Base-by-base conservation (phyloP, 805 yeast species). In the Nakazawaea wickerhamii region DNA sequence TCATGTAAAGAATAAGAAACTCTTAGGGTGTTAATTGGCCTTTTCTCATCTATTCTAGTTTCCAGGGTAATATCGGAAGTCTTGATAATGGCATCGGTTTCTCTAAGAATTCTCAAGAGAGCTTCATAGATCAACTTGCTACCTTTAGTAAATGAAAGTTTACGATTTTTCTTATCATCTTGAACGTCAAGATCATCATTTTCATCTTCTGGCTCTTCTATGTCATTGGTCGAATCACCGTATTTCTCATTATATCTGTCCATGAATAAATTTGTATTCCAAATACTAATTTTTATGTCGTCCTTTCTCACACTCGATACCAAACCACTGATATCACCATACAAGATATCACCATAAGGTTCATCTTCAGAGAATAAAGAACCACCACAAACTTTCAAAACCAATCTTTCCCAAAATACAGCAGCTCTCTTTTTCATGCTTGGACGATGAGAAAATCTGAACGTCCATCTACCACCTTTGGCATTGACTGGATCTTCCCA, bases 401-500 rank as follows among this genome's bases (percentile, higher is more conserved):
- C 55, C 32, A 80, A 59, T 36, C 81, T 59, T 57, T 77, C 81
- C 81, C 81, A 77, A 36, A 77, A 66, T 40, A 75, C 58, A 23
- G 49, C 68, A 53, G 45, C 61, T 51, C 55, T 50, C 14, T 22
- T 32, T n/a, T 46, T 37, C 19, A 35, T 38, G 17, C 28, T 32
- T 26, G n/a, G 30, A 8, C 67, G 55, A 32, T 75, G 60, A 51
- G 62, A 58, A 50, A 77, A 69, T 48, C 79, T 64, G 50, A 77
- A 71, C 15, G 74, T 68, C 83, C 83, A 79, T 50, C 83, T 63
- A 2, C 86, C 85, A 28, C 85, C 85, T 40, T 66, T 63, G 46
- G 70, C 59, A 54, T 79, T 79, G 38, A 68, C 63, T 7, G 81
- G 79, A 53, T 80, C 84, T 54, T 79, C 84, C 84, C 86, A 79